phyloP scores from a whole-genome alignment of 1,139 yeast species.

The Debaryomyces nepalensis region DNA sequence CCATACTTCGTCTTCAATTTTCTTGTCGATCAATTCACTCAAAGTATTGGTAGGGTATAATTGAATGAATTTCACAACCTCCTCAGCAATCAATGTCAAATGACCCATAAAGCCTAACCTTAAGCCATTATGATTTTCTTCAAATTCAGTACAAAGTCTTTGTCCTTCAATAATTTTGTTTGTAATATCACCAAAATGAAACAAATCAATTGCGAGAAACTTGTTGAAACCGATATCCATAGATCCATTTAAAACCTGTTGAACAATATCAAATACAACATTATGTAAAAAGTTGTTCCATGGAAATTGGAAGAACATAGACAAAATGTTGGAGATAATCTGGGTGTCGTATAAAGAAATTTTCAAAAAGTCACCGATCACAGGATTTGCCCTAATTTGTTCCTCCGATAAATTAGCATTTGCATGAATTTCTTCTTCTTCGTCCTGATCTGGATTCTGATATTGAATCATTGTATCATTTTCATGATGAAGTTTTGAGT shows the following conservation, averaged over 20 bases:
- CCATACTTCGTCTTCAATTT: conserved; percentile 73
- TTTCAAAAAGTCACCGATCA: conserved; percentile 88
- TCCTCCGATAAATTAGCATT: conserved; percentile 63
- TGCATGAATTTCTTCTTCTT: conserved; percentile 49
- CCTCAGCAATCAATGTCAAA: conserved; percentile 92
- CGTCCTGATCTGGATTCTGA: conserved; percentile 32
- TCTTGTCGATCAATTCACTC: conserved; percentile 62
- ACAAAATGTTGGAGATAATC: conserved; percentile 74
- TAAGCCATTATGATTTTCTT: conserved; percentile 60
- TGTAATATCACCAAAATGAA: conserved; percentile 78
- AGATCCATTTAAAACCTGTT: conserved; percentile 93
- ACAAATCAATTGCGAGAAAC: conserved; percentile 83
- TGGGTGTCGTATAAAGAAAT: conserved; percentile 83
- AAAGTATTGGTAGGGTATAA: conserved; percentile 66
- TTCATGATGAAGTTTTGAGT: conserved; percentile 34
- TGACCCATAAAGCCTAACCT: conserved; percentile 98
- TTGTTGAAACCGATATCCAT: conserved; percentile 90
- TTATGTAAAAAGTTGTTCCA: conserved; percentile 98
- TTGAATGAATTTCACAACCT: conserved; percentile 91
- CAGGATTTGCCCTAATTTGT: conserved; percentile 69
- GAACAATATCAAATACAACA: conserved; percentile 96
- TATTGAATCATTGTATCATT: conserved; percentile 31
- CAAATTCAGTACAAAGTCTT: conserved; percentile 70
- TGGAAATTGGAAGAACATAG: conserved; percentile 90
- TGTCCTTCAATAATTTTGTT: conserved; percentile 85